Evolutionary conservation across 1,139 yeast genomes (phyloP).

Genomic region (Magnusiomyces sp.): DNA sequence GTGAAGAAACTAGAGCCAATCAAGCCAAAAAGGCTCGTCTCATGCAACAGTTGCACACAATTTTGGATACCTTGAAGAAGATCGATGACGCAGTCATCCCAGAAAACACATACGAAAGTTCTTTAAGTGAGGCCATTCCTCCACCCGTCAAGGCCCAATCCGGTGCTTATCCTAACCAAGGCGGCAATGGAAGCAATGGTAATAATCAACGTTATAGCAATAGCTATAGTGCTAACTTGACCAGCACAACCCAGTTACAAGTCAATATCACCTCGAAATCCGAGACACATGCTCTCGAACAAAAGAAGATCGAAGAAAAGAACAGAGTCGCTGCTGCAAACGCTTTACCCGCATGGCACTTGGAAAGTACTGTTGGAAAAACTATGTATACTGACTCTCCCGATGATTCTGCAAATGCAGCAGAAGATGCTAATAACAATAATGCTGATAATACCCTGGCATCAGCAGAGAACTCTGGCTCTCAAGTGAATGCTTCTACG

Average conservation of each 20-base stretch:
- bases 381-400: slow-evolving; percentile 14
- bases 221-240: slow-evolving; percentile 15
- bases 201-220: slow-evolving; percentile 15
- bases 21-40: slow-evolving; percentile 76
- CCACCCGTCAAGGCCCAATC: slow-evolving; percentile 33
- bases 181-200: slow-evolving; percentile 29
- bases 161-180: slow-evolving; percentile 2
- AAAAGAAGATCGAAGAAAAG: slow-evolving; percentile 62
- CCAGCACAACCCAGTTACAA: slow-evolving; percentile 56
- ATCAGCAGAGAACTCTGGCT: neutral
- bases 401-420: slow-evolving; percentile 17
- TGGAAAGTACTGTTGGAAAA: slow-evolving; percentile 78
- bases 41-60: slow-evolving; percentile 85
- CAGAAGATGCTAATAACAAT: neutral
- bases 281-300: slow-evolving; percentile 49
- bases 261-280: slow-evolving; percentile 89
- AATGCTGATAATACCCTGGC: neutral
- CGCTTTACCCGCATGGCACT: slow-evolving; percentile 95
- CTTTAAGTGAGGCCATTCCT: slow-evolving; percentile 72
- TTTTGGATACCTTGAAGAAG: slow-evolving; percentile 70
- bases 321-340: slow-evolving; percentile 61
- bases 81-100: slow-evolving; percentile 81
- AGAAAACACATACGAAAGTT: slow-evolving; percentile 79
- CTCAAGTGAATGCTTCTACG: neutral
- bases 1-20: slow-evolving; percentile 69